Evolutionary conservation across 192 early-diverging fungal genomes (phyloP).

Genomic region (Entomortierella beljakovae): DNA sequence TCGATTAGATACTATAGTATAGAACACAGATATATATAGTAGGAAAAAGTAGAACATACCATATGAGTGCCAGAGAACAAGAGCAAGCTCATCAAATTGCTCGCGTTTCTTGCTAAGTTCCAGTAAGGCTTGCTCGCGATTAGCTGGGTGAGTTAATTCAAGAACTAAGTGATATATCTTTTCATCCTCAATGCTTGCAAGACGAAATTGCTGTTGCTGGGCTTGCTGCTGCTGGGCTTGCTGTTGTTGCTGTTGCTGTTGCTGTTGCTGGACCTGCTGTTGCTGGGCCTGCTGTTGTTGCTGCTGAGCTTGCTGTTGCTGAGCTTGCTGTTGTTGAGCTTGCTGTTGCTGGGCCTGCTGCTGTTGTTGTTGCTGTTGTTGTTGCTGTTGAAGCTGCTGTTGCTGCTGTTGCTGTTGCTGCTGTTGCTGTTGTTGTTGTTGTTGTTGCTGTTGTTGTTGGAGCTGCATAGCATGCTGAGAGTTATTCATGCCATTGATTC

Average conservation of each 20-base stretch:
- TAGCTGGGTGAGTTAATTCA: constrained; percentile 80
- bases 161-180: constrained; percentile 90
- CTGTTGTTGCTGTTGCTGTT: constrained; percentile 45
- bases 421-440: constrained; percentile 36
- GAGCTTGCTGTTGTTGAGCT: constrained; percentile 35
- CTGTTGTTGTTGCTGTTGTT: constrained; percentile 45
- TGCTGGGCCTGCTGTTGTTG: constrained; percentile 15
- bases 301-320: constrained; percentile 33
- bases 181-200: constrained; percentile 74
- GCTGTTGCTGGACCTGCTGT: constrained; percentile 59
- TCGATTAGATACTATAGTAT: not conserved
- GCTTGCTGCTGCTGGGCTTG: constrained; percentile 30
- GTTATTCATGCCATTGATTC: constrained; percentile 36
- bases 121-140: constrained; percentile 90
- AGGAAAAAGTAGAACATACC: constrained; percentile 9
- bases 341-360: constrained; percentile 39
- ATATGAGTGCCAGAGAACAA: constrained; percentile 91
- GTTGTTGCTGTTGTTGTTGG: constrained; percentile 45
- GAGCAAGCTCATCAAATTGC: constrained; percentile 94
- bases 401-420: constrained; percentile 23
- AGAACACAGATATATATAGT: too few relatives aligned
- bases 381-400: constrained; percentile 39
- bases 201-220: constrained; percentile 57
- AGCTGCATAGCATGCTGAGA: constrained; percentile 38
- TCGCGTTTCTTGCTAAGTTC: constrained; percentile 96